These are phyloP conservation scores for Rhynchospora breviuscula DNA, from an alignment of 176 grass and related monocot genomes.

Conservation along the genomic window DNA sequence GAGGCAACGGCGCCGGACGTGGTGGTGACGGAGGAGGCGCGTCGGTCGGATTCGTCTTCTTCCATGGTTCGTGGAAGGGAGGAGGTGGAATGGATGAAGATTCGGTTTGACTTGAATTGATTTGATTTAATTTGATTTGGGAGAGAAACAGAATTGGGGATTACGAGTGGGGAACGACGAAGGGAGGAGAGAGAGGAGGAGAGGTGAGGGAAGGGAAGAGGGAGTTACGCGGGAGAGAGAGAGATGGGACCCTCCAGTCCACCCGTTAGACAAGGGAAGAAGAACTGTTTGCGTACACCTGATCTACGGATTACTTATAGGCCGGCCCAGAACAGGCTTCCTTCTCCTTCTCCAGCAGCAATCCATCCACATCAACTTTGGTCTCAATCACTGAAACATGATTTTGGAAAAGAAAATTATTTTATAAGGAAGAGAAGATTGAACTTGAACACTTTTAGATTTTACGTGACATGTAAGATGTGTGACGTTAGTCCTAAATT, in stretches of 20 bases:
- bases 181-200: slow-evolving; percentile 9
- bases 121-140: neutral
- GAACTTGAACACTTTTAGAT: too few species aligned
- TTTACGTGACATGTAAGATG: too few species aligned
- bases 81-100: too few species aligned
- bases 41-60: slow-evolving; percentile 4
- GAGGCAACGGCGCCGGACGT: slow-evolving; percentile 9
- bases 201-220: neutral
- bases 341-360: too few species aligned
- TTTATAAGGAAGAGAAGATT: too few species aligned
- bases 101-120: too few species aligned
- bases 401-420: neutral
- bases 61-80: neutral
- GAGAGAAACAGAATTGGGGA: slow-evolving; percentile 12
- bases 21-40: neutral
- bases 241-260: neutral
- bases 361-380: neutral
- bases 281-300: neutral
- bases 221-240: slow-evolving; percentile 22
- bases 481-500: too few species aligned
- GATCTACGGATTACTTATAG: neutral
- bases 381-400: neutral
- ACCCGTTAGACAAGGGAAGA: slow-evolving; percentile 23
- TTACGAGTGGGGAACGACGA: slow-evolving; percentile 29
- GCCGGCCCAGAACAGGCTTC: neutral